phyloP scores from a whole-genome alignment of 805 yeast species.

The Candida krabiensis region DNA sequence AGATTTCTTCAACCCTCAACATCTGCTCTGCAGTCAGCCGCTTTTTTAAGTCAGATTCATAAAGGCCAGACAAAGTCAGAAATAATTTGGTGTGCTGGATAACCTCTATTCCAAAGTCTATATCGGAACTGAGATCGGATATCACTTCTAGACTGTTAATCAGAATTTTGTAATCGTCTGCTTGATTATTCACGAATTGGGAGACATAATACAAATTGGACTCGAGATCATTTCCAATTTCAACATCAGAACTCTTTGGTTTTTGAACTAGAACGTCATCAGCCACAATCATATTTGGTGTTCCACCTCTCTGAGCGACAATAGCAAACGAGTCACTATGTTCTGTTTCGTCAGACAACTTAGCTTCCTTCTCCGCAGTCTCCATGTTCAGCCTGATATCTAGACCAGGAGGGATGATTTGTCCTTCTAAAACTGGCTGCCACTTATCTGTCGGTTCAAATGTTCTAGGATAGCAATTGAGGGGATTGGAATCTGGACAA shows the following conservation, averaged over 20 bases:
- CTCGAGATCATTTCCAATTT: constrained; percentile 2
- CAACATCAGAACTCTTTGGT: constrained; percentile 1
- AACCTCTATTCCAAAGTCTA: constrained; percentile 58
- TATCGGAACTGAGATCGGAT: constrained; percentile 65
- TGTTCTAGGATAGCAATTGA: constrained; percentile 60
- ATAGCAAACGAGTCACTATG: constrained; percentile 11
- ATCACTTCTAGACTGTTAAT: constrained; percentile 39
- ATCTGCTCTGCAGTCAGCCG: constrained; percentile 10
- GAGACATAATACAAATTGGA: constrained; percentile 8
- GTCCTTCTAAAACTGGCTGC: constrained; percentile 70
- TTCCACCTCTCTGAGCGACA: constrained; percentile 3
- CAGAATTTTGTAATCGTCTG: constrained; percentile 8
- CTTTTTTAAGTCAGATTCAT: constrained; percentile 9
- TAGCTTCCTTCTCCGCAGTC: constrained; percentile 72
- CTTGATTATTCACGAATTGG: constrained; percentile 8
- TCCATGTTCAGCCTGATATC: constrained; percentile 75
- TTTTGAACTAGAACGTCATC: constrained; percentile 3
- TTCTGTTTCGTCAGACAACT: constrained; percentile 39
- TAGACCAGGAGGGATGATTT: constrained; percentile 75
- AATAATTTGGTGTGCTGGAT: constrained; percentile 34
- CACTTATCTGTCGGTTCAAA: constrained; percentile 70
- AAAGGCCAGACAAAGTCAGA: constrained; percentile 29
- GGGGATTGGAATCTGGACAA: constrained; percentile 42
- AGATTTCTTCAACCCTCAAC: constrained; percentile 44
- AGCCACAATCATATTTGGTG: constrained; percentile 4